Base-by-base conservation (phyloP, 208 protist genomes). In the Ichthyophonus hoferi region DNA sequence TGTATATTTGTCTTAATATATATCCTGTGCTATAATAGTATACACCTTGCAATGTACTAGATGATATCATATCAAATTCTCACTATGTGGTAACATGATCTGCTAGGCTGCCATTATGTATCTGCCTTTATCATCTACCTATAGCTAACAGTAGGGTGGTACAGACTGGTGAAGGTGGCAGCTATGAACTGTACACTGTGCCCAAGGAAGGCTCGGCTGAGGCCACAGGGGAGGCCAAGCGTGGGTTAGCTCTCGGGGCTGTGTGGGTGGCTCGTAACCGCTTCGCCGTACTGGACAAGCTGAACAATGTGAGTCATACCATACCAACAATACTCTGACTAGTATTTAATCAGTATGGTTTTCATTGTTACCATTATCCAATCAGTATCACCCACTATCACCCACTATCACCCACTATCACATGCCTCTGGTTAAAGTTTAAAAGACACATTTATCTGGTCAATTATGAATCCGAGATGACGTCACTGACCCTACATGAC, bases 241-340 rank as follows among this genome's bases (percentile, higher is more conserved):
- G 94, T 42, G 95, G 95, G n/a, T 79, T 43, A 33, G 94, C 79
- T 89, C 1, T 89, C 39, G 90, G 91, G 1, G 96, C 96, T 58
- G 95, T 97, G 24, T 99, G 98, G 87, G 96, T 98, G 58, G 96
- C 96, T 38, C 93, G 96, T 37, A 97, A 98, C 91, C 97, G 98
- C 88, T 98, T 97, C 86, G 97, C 95, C 24, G 96, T 96, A 39
- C 91, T 98, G 1, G 95, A 98, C 87, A 95, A 94, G 87, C 41
- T 24, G 38, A 90, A 85, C 42, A 90, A 85, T 58, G 81, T 42
- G 12, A 81, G 77, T 81, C 33, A 31, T 81, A n/a, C n/a, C n/a
- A n/a, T n/a, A n/a, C n/a, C n/a, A n/a, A n/a, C n/a, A n/a, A n/a
- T n/a, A n/a, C n/a, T n/a, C n/a, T n/a, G n/a, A n/a, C n/a, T n/a